Evolutionary conservation across 2,329 filamentous ascomycete species (phyloP), one percentile per base, ranked within the genome.

Genomic region (Neofusicoccum sp.): DNA sequence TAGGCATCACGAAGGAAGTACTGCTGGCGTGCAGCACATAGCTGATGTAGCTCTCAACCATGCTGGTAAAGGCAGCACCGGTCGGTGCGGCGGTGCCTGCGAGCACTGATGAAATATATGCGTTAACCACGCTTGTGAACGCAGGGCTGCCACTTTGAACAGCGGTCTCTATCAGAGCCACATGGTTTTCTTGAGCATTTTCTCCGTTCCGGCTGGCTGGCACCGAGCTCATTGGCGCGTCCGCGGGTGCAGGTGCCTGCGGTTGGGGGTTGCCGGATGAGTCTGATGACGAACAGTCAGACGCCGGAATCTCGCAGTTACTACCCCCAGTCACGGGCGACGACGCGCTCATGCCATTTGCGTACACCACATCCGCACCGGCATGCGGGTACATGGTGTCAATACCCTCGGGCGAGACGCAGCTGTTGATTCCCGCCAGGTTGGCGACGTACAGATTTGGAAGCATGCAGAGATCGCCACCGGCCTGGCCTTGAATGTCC

Each of bases 401-500:
- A 1, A 66, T 64, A 2, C 70, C 73, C 60, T 78, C 77, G 12
- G 65, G 64, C 0, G 73, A 77, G 30, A 63, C 67, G 63, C 78
- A 80, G 43, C 68, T 67, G 61, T 78, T 79, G 61, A 79, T 65
- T 8, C 70, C 69, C 6, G 67, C 66, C 2, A 80, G 64, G 61
- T 80, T 79, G 0, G 78, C 78, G 45, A 76, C 75, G 65, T 74
- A 81, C 9, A 81, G 67, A 40, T 74, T 70, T 2, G 78, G 78
- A 6, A 79, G 70, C 12, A 62, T 64, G 8, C 70, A 63, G 24
- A 79, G 40, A n/a, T 47, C 45, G 16, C 40, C 40, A n/a, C 38
- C 34, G 36, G n/a, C 31, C 20, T 26, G 30, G 20, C 71, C 71
- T 2, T 75, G 70, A 36, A 92, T 86, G 63, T 83, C 85, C 67